Base-by-base conservation (phyloP, 352 stramenopile genomes). In the Phytopythium sindhum region DNA sequence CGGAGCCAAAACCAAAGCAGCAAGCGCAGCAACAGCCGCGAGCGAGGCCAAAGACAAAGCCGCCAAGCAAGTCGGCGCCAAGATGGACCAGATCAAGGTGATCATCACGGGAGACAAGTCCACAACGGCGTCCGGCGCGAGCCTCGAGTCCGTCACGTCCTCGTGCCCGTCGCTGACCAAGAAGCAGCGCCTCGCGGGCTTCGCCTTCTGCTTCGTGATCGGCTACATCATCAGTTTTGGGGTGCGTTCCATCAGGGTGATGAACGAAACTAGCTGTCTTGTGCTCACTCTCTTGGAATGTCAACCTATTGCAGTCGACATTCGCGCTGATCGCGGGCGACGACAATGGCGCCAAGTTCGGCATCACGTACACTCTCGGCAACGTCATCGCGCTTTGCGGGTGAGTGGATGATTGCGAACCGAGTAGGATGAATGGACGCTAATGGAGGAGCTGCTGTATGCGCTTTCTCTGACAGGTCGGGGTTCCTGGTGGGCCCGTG, bases 141-240 rank as follows among this genome's bases (percentile, higher is more conserved):
- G 44, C 0, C 45, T 54, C 9, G 83, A 92, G 52, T 77, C 76
- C 65, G 68, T 90, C 47, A 70, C 73, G 31, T 74, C 70, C 56
- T 78, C 80, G 47, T 93, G 86, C 45, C 83, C 81, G 24, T 81
- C 79, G 67, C 79, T 95, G 39, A 83, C 75, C 41, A 82, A 75
- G 66, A 73, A 72, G 65, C 86, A 95, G 72, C 80, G 86, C 9
- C 60, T 95, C 61, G 73, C 72, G 33, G 86, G 86, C 57, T 95
- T 95, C 42, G 79, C 54, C 41, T 68, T 65, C n/a, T 95, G 86
- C 72, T 95, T 95, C 61, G 77, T 75, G 24, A 69, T 92, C 23
- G 86, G 86, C 7, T 93, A 93, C 61, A 48, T 95, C 73, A 83
- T 93, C 72, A 93, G 79, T 73, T 91, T 95, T 55, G 77, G 81